A percentile compares a stretch with the other conserved stretches of the same genome.
phyloP scores from a whole-genome alignment of 352 stramenopile species.

The Aphanomyces euteiches region DNA sequence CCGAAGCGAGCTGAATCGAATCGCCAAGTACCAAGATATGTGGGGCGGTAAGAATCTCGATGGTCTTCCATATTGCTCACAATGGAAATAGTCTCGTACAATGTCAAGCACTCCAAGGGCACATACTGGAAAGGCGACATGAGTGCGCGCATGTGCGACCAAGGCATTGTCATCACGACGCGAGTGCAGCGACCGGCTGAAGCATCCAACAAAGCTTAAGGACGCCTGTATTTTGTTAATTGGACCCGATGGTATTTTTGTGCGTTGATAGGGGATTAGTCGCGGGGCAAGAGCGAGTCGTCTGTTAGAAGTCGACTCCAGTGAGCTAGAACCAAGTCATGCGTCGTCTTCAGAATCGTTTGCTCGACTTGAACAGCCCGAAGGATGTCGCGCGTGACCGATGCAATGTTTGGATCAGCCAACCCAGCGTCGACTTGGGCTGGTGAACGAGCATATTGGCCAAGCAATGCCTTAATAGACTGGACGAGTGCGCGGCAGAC shows the following conservation, averaged over 20 bases:
- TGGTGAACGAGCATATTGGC: background rate
- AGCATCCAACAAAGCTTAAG: background rate
- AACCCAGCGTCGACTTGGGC: constrained; percentile 4
- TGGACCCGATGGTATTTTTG: no score
- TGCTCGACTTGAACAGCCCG: constrained; percentile 18
- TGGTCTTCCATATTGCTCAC: background rate
- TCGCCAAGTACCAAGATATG: constrained; percentile 18
- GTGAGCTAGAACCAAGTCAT: background rate
- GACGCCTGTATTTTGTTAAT: no score
- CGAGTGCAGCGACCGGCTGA: constrained; percentile 43
- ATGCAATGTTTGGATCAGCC: background rate
- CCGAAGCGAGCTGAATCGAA: constrained; percentile 56
- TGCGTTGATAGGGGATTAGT: no score
- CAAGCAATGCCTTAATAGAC: constrained; percentile 11
- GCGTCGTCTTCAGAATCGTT: background rate
- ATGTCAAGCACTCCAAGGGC: constrained; percentile 77
- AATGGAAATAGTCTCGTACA: constrained; percentile 56
- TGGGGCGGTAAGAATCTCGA: constrained; percentile 11
- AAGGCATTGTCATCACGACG: constrained; percentile 73
- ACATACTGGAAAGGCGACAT: constrained; percentile 74
- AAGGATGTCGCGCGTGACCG: background rate
- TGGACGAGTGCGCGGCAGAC: constrained; percentile 13
- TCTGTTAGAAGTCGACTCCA: constrained; percentile 17
- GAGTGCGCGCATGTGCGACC: constrained; percentile 62
- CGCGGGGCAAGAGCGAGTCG: background rate